Evolutionary conservation across 1,139 yeast species (phyloP), one percentile per base, ranked within the genome.

Genomic region (Schwanniomyces etchellsii): DNA sequence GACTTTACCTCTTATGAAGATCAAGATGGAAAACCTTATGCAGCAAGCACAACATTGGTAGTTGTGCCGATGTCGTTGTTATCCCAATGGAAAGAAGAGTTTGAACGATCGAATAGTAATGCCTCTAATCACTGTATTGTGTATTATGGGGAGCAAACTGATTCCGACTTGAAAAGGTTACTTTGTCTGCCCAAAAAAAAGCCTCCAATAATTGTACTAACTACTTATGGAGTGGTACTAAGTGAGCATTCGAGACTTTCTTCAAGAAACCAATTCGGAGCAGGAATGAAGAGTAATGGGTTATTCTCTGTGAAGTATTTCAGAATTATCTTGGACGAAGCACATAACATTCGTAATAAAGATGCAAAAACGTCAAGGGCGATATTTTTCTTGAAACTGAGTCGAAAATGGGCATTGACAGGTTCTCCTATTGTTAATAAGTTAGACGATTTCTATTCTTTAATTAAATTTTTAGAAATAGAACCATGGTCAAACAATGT

Each of bases 351-450:
- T 36, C 69, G 95, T 47, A 89, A 89, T 50, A 66, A 93, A 44
- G 63, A 71, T 28, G 81, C 95, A 1, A 81, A 81, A 38, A 82
- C 95, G 0, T 79, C 96, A 0, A 81, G 79, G 44, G 84, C 97
- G 0, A 71, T 89, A 7, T 77, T 74, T 52, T 81, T 74, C 24
- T 50, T 91, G 14, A 50, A 60, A 10, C 77, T 85, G 47, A 66
- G 68, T 26, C 65, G 94, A 30, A 77, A 76, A 40, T 91, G 98
- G 98, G 70, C 82, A 2, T 60, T 91, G 27, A 88, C 97, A 0
- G 98, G 98, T 10, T 91, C 98, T 0, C 97, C 98, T 0, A 85
- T 91, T 28, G 83, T 89, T 29, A 91, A 91, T 53, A 62, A 89
- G 38, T 64, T 91, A 5, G 96, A 91, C 50, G 98, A 91, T 54